Conservation (phyloP, 1,139 yeast species). For the Sugiyamaella xylanicola region DNA sequence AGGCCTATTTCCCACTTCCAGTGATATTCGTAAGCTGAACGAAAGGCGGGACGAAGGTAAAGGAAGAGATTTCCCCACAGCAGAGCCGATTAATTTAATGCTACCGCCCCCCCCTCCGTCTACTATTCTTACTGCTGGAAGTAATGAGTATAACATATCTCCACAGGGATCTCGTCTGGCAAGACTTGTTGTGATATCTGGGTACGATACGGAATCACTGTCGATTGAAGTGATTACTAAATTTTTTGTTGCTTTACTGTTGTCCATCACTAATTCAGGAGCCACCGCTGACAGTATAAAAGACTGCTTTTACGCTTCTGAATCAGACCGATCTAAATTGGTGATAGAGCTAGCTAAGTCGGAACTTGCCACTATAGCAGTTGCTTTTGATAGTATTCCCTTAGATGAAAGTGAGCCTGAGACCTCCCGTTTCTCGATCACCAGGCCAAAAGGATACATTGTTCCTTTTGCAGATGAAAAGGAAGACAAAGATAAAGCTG, state of each 20-base stretch:
- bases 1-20: slow-evolving; percentile 73
- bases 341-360: slow-evolving; percentile 57
- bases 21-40: slow-evolving; percentile 36
- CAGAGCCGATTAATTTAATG: slow-evolving; percentile 1
- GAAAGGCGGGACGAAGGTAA: slow-evolving; percentile 6
- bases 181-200: slow-evolving; percentile 53
- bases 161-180: slow-evolving; percentile 42
- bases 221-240: slow-evolving; percentile 48
- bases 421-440: slow-evolving; percentile 40
- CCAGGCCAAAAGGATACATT: slow-evolving; percentile 67
- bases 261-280: slow-evolving; percentile 20
- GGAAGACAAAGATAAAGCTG: slow-evolving; percentile 22
- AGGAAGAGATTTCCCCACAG: slow-evolving; percentile 6
- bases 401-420: slow-evolving; percentile 37
- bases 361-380: slow-evolving; percentile 61
- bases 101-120: slow-evolving; percentile 18
- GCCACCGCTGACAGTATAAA: slow-evolving; percentile 7
- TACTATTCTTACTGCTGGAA: slow-evolving; percentile 14
- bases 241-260: slow-evolving; percentile 39
- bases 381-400: slow-evolving; percentile 49
- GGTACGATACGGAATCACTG: slow-evolving; percentile 47
- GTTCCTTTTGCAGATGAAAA: slow-evolving; percentile 38
- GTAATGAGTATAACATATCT: slow-evolving; percentile 19
- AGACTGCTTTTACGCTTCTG: slow-evolving; percentile 12
- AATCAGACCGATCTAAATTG: slow-evolving; percentile 33